phyloP scores from a whole-genome alignment of 768 basidiomycete genomes.

The Boletus barrowsii region DNA sequence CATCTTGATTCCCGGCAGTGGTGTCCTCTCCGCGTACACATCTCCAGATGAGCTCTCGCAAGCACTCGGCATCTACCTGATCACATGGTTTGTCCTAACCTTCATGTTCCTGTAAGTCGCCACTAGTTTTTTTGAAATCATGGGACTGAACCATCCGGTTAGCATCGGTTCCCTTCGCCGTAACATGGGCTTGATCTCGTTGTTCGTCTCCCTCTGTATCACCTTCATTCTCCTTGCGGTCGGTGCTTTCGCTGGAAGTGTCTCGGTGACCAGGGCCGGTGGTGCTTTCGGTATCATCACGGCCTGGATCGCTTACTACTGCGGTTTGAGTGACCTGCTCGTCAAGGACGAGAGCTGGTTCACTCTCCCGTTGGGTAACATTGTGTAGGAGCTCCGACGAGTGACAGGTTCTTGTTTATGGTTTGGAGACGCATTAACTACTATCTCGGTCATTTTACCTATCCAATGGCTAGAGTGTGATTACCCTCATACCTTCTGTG shows the following conservation, averaged over 20 bases:
- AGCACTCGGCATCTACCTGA: conserved; percentile 73
- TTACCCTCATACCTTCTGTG: background rate
- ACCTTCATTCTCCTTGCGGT: conserved; percentile 50
- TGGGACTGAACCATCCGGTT: background rate
- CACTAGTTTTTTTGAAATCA: background rate
- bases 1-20: conserved; percentile 68
- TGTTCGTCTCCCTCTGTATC: conserved; percentile 52
- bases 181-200: conserved; percentile 45
- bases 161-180: conserved; percentile 51
- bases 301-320: conserved; percentile 46
- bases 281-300: conserved; percentile 46
- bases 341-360: conserved; percentile 38
- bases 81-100: conserved; percentile 72
- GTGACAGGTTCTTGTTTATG: background rate
- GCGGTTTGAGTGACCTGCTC: conserved; percentile 41
- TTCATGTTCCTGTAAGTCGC: conserved; percentile 58
- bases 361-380: conserved; percentile 37
- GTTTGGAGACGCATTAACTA: conserved; percentile 1
- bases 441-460: conserved; percentile 7
- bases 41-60: conserved; percentile 39
- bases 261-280: conserved; percentile 34
- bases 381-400: conserved; percentile 4
- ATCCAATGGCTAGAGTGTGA: background rate
- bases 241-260: conserved; percentile 34
- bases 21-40: conserved; percentile 54